phyloP scores from a whole-genome alignment of 441 rosid species.

The Croton setiger region DNA sequence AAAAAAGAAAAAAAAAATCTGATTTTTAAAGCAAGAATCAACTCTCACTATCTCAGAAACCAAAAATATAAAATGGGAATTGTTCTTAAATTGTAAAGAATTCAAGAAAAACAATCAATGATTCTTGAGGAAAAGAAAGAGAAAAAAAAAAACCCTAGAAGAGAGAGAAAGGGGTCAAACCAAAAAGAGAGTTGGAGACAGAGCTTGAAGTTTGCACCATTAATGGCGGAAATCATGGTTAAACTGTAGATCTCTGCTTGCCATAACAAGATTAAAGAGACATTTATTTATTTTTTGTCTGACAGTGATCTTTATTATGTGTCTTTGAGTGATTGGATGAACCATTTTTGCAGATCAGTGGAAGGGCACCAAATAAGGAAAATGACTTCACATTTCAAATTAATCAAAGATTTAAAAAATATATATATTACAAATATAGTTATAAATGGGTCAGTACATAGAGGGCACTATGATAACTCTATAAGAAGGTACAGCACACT shows the following conservation, averaged over 20 bases:
- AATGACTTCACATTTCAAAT: background rate
- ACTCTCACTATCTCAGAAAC: no score
- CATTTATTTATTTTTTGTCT: background rate
- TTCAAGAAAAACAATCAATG: background rate
- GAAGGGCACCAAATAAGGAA: conserved; percentile 11
- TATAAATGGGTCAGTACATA: background rate
- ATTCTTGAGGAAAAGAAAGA: no score
- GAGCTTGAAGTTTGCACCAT: conserved; percentile 6
- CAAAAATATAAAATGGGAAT: background rate
- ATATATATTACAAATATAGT: background rate
- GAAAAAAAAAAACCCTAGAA: background rate
- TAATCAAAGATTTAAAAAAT: conserved; percentile 1
- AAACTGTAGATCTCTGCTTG: background rate
- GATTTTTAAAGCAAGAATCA: no score
- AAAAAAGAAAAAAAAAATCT: no score
- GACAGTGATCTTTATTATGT: background rate
- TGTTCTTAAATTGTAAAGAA: background rate
- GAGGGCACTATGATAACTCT: background rate
- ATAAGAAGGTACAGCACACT: background rate
- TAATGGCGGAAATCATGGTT: conserved; percentile 13
- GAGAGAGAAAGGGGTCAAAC: background rate
- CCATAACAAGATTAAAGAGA: background rate
- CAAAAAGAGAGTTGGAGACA: background rate
- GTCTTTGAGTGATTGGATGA: conserved; percentile 15
- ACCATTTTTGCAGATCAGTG: conserved; percentile 15